Base-by-base conservation (phyloP, 2,329 filamentous ascomycete species). In the Apiospora phragmitis region DNA sequence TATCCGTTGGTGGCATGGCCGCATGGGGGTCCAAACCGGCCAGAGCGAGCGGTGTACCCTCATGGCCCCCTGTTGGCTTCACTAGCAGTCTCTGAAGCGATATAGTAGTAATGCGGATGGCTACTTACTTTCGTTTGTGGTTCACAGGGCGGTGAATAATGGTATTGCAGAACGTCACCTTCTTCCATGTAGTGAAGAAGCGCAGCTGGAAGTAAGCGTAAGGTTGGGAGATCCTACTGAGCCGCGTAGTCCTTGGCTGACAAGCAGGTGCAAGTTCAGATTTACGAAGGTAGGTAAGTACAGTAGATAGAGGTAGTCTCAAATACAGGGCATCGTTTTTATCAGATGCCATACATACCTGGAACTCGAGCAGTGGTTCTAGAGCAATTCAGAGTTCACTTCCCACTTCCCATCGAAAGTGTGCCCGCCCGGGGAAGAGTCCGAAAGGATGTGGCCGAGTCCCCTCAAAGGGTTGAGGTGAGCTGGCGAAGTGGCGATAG, bases 401-500 rank as follows among this genome's bases (percentile, higher is more conserved):
- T 18, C 26, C n/a, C n/a, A n/a, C n/a, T n/a, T n/a, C n/a, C n/a
- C 29, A 18, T 59, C 51, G 55, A 38, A 62, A 62, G 21, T 35
- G 16, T 62, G 32, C 21, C 32, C 51, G 29, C 51, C 29, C 51
- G 55, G 55, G 55, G 55, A n/a, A 62, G 55, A 8, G 55, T 62
- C 55, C 55, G 29, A 21, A 62, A 62, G 35, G 55, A 9, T 38
- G 55, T 62, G 55, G 32, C 55, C 55, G 55, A n/a, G 32, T 12
- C 18, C 55, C 29, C 32, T 62, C 55, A 38, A n/a, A 35, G 55
- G 55, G 55, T 62, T 62, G 55, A 38, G 55, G n/a, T 62, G 55
- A 62, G 55, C 55, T 62, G 55, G 55, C 55, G 55, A 62, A 62
- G 55, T 62, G 55, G 55, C 55, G 18, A 62, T n/a, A 62, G 32